These are phyloP conservation scores for Penicillium riverlandense DNA, from an alignment of 495 filamentous ascomycete genomes.

Conservation along the genomic window DNA sequence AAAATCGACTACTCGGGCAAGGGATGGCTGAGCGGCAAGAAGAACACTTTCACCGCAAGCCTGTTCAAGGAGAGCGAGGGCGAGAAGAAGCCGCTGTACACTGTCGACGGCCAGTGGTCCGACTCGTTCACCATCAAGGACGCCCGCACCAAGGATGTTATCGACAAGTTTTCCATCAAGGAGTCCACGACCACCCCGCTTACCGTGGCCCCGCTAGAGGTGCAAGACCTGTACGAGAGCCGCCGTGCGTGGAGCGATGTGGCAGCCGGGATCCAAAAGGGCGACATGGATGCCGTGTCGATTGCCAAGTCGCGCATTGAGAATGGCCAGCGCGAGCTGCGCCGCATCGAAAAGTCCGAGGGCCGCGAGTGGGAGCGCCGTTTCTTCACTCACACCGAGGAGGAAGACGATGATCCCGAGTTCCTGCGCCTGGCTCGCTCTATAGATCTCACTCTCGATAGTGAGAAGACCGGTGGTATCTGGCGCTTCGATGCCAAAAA, in stretches of 20 bases:
- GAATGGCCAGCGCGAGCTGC: constrained; percentile 77
- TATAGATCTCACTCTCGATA: constrained; percentile 52
- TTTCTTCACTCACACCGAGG: constrained; percentile 61
- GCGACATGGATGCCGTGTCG: constrained; percentile 76
- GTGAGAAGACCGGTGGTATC: constrained; percentile 78
- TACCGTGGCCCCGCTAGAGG: constrained; percentile 61
- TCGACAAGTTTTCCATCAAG: constrained; percentile 65
- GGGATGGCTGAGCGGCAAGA: constrained; percentile 92
- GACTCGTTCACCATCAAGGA: constrained; percentile 74
- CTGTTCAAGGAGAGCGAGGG: constrained; percentile 64
- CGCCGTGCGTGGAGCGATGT: constrained; percentile 86
- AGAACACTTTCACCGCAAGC: constrained; percentile 79
- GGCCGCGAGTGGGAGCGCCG: constrained; percentile 74
- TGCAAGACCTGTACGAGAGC: constrained; percentile 83
- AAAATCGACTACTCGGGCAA: constrained; percentile 90
- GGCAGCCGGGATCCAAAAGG: constrained; percentile 64
- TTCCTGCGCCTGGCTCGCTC: constrained; percentile 52
- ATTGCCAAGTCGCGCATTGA: constrained; percentile 84
- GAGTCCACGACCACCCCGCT: constrained; percentile 58
- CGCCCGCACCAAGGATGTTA: constrained; percentile 56
- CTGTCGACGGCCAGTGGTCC: constrained; percentile 86
- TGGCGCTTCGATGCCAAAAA: constrained; percentile 76
- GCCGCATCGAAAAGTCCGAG: constrained; percentile 72
- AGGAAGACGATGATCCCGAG: constrained; percentile 42
- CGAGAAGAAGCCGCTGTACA: constrained; percentile 80